Base-by-base conservation (phyloP, 2,329 filamentous ascomycete genomes). In the Xylariaceae sp. region DNA sequence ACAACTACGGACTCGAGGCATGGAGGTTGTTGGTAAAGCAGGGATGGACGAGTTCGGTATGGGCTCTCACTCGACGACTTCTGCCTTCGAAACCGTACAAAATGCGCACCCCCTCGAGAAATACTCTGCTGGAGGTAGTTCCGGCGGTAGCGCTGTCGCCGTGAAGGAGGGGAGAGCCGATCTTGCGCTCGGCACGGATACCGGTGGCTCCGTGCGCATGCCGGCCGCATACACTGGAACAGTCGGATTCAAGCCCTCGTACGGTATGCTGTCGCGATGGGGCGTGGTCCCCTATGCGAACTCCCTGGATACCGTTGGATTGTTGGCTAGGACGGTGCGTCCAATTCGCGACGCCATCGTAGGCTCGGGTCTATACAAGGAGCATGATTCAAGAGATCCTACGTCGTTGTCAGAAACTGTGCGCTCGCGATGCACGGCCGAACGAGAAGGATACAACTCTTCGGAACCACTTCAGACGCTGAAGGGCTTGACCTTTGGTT, bases 1-100 rank as follows among this genome's bases (percentile, higher is more conserved):
- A 55, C 82, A 87, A 67, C 80, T 97, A 39, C 81, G 82, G 58
- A 71, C 77, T 34, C 80, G 82, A 4, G 88, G 88, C 48, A 86
- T 84, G 4, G 73, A 81, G 4, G 73, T 93, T 1, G 80, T 86
- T 1, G 88, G 88, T 5, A 96, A 96, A 74, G 92, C 91, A 1
- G 96, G 96, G 72, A 86, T 97, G 79, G 94, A 97, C 75, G 94
- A 96, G 72, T 96, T 96, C 72, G 92, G 92, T 34, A 96, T 96
- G 92, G 92, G 92, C 1, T 95, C 91, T 7, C 88, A 96, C 71
- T 88, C 87, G 1, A 81, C 80, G 17, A 77, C 87, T 68, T 92
- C 90, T 0, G 75, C 79, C 57, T 85, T 87, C 67, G 89, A 89
- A 1, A 72, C 83, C 1, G 88, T 93, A 3, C 77, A 72, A 55